Evolutionary conservation across 306 rosid species (phyloP).

Genomic region (Dalbergia oliveri): DNA sequence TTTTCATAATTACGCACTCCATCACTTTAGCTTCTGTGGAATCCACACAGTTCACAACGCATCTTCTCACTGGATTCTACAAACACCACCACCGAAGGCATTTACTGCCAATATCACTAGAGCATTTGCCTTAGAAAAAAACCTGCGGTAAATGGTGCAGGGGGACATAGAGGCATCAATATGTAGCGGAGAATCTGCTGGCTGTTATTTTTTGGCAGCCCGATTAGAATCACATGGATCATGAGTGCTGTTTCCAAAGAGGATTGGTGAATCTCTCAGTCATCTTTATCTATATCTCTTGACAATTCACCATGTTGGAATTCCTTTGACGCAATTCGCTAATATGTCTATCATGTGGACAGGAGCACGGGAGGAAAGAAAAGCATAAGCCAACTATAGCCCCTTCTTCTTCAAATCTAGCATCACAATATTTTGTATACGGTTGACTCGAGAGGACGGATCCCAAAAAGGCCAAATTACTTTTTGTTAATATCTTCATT

Average conservation of each 20-base stretch:
- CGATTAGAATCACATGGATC: background rate
- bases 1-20: no score
- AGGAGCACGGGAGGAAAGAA: background rate
- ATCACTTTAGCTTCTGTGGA: no score
- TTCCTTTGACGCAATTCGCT: background rate
- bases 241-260: background rate
- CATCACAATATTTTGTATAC: background rate
- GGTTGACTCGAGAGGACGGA: background rate
- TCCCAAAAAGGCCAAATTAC: background rate
- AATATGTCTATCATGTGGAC: background rate
- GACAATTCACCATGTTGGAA: background rate
- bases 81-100: no score
- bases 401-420: background rate
- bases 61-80: no score
- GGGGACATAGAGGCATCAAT: background rate
- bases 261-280: background rate
- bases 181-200: no score
- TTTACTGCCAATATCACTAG: no score
- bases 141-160: background rate
- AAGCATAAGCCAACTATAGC: background rate
- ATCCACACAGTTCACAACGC: no score
- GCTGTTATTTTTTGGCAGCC: background rate
- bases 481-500: background rate
- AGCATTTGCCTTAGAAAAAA: no score
- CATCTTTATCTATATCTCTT: background rate